phyloP scores from a whole-genome alignment of 1,139 yeast genomes.

The Candida sanyaensis region DNA sequence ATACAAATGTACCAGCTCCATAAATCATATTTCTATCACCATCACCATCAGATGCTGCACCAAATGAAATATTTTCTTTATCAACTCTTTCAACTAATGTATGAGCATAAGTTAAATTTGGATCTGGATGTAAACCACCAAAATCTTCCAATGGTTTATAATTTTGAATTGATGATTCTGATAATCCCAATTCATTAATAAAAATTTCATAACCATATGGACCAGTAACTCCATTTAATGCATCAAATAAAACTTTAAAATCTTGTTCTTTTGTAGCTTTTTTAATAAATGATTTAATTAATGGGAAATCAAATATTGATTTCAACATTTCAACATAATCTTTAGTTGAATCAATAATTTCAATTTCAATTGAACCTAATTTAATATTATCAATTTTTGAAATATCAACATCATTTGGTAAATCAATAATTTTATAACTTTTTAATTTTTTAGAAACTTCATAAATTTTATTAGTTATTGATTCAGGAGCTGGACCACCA shows the following conservation, averaged over 20 bases:
- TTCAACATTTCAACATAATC: conserved; percentile 81
- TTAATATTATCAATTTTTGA: conserved; percentile 53
- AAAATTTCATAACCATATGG: conserved; percentile 91
- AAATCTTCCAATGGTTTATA: conserved; percentile 81
- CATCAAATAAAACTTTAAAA: conserved; percentile 82
- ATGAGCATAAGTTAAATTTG: conserved; percentile 92
- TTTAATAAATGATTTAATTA: conserved; percentile 70
- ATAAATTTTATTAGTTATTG: conserved; percentile 84
- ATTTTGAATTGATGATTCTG: conserved; percentile 73
- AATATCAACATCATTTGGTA: conserved; percentile 67
- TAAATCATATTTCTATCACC: conserved; percentile 99
- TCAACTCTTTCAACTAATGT: conserved; percentile 87
- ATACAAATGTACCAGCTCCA: conserved; percentile 93
- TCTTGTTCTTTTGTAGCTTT: conserved; percentile 44
- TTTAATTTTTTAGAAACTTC: conserved; percentile 63
- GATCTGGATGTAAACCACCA: conserved; percentile 98
- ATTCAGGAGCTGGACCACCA: conserved; percentile 99
- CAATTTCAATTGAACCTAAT: conserved; percentile 62
- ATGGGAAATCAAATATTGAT: conserved; percentile 82
- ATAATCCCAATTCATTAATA: conserved; percentile 80
- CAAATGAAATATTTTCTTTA: conserved; percentile 77
- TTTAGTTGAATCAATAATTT: conserved; percentile 77
- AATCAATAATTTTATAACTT: conserved; percentile 57
- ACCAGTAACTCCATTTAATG: conserved; percentile 94
- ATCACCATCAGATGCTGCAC: conserved; percentile 99